These are phyloP conservation scores for Eurotiales sp. DNA, from an alignment of 2,329 filamentous ascomycete genomes.

Conservation along the genomic window DNA sequence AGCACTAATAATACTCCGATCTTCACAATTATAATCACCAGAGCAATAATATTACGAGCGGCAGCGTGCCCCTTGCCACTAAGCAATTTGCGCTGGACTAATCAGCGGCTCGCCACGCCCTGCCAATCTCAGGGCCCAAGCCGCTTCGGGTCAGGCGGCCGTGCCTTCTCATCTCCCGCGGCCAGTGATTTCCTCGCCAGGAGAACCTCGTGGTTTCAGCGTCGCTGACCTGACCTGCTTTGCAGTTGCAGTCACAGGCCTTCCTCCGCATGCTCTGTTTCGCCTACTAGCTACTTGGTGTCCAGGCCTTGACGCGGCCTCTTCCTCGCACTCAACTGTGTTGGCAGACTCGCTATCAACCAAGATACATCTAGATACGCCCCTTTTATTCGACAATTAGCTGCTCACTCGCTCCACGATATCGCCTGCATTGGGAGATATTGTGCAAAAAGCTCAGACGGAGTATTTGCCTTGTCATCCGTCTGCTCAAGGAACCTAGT, in stretches of 20 bases:
- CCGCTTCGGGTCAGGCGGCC: conserved; percentile 1
- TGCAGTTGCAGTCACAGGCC: too few relatives aligned
- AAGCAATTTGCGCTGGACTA: neutral
- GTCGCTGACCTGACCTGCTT: too few relatives aligned
- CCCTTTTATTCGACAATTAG: neutral
- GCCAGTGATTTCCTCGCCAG: too few relatives aligned
- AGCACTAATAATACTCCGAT: too few relatives aligned
- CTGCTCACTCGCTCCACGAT: neutral
- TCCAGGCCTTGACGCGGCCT: too few relatives aligned
- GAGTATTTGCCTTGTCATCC: neutral
- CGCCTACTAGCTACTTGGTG: neutral
- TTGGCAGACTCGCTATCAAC: neutral
- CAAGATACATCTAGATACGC: neutral
- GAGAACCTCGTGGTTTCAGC: too few relatives aligned
- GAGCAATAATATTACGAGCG: too few relatives aligned
- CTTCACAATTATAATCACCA: too few relatives aligned
- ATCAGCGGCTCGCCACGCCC: neutral
- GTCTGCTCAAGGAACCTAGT: neutral
- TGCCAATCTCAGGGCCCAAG: neutral
- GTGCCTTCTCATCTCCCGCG: neutral
- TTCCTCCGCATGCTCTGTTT: too few relatives aligned
- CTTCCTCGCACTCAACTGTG: too few relatives aligned
- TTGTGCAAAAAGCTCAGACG: neutral
- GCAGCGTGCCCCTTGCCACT: too few relatives aligned
- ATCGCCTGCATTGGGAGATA: neutral